Base-by-base conservation (phyloP, 2,329 filamentous ascomycete genomes). In the Nigrospora oryzae region DNA sequence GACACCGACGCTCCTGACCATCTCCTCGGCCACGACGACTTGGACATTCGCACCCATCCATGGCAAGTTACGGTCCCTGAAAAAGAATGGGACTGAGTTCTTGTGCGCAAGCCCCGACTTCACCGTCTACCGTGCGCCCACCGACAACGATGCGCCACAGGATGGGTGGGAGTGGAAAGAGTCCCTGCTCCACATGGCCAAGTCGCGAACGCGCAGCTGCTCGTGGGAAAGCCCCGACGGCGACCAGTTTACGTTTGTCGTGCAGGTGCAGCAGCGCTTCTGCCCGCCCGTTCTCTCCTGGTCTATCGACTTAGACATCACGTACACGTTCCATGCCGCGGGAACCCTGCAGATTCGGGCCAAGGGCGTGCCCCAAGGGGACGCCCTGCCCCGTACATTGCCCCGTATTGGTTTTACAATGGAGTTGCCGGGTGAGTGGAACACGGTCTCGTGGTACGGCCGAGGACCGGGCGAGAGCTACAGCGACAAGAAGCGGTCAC, bases 401-500 rank as follows among this genome's bases (percentile, higher is more conserved):
- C 79, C 82, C 0, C 71, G 83, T 8, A 71, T 86, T 41, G 83
- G 83, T 0, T 60, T 86, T 53, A 75, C 56, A 14, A 68, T 63
- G 53, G 71, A 63, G 36, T 69, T 65, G 17, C 57, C 56, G 1
- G 40, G 23, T 8, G 38, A 44, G 3, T 61, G 57, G 54, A 51
- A 49, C 28, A 46, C 51, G 0, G 68, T 69, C 3, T 60, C 62
- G 2, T 87, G 83, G 83, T 85, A 79, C 54, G 83, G 83, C 4
- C 75, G 78, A 12, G 84, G 84, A 0, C 80, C 81, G 0, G 80
- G 80, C 6, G 83, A 86, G 61, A 77, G 71, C 19, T 87, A 86
- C 63, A 67, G 70, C 17, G 84, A 87, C 63, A 83, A 77, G 64
- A 83, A 84, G 59, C 58, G 73, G 14, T 75, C 75, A 7, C 81